Evolutionary conservation across 202 grass and related monocot genomes (phyloP), one percentile per base, ranked within the genome.

Genomic region (Hordeum pubiflorum): DNA sequence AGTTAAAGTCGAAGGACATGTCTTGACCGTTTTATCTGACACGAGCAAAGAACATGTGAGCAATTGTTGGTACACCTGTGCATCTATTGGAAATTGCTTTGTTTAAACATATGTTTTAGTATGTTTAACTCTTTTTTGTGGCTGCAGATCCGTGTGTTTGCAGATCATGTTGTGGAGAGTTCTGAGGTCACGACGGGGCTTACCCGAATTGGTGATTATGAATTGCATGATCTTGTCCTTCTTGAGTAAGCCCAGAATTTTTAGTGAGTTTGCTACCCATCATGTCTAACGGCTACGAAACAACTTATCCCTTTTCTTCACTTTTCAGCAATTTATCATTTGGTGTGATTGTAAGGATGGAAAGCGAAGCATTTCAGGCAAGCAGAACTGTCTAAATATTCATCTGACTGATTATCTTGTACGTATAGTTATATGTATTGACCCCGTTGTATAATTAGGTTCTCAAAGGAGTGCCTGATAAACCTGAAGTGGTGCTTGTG

Each of bases 311-410:
- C 4, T 57, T 21, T 72, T 69, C 11, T 77, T 83, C 21, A 57
- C 20, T 75, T 81, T 87, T 78, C 86, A 97, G 94, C 75, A 91
- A 94, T 64, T 85, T 85, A 81, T 94, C 94, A 6, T 97, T 97
- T 86, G 91, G 91, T 39, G 77, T 97, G 26, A 91, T 97, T 77
- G 85, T 90, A 85, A 77, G 75, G 76, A 87, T 94, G 59, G 94
- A 97, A 77, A 97, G 43, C 14, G 94, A 97, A 92, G 91, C 91
- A 85, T 90, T 94, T 86, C 91, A 97, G 85, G 91, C 61, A 91
- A 97, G 82, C 10, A 63, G 27, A 57, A 84, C 27, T 34, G 9
- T 78, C 0, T 70, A 23, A 71, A 38, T 75, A 68, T 87, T 87
- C 46, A 33, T 82, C 57, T 66, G 29, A 12, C 20, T 57, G 27